These are phyloP conservation scores for Penicillium tannophilum DNA, from an alignment of 495 filamentous ascomycete species.

Conservation along the genomic window DNA sequence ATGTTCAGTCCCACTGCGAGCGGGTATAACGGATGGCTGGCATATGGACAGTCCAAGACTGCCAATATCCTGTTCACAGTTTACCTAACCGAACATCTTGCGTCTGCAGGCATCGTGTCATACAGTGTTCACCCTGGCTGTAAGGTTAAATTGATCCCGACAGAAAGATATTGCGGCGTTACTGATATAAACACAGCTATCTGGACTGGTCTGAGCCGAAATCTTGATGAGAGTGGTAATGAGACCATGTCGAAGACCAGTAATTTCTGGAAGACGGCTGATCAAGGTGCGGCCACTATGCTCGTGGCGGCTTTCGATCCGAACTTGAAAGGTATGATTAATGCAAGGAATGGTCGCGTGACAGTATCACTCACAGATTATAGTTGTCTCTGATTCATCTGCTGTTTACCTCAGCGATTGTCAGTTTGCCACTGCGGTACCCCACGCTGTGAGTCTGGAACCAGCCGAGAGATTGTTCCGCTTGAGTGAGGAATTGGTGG, in stretches of 20 bases:
- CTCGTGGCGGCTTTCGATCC: constrained; percentile 61
- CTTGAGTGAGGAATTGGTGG: constrained; percentile 53
- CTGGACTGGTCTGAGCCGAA: constrained; percentile 22
- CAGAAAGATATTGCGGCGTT: not conserved
- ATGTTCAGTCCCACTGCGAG: constrained; percentile 20
- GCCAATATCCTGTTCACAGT: constrained; percentile 61
- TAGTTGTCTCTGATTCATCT: constrained; percentile 19
- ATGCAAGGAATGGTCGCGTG: constrained; percentile 11
- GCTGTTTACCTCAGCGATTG: constrained; percentile 33
- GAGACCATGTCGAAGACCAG: constrained; percentile 24
- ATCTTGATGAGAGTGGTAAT: constrained; percentile 20
- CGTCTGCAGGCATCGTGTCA: constrained; percentile 20
- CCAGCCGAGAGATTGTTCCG: constrained; percentile 45
- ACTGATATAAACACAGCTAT: constrained; percentile 16
- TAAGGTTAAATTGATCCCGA: constrained; percentile 9
- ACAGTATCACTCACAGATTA: not conserved
- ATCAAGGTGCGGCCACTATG: constrained; percentile 57
- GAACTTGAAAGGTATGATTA: constrained; percentile 34
- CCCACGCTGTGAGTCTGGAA: constrained; percentile 33
- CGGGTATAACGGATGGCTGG: constrained; percentile 34
- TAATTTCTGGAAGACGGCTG: constrained; percentile 42
- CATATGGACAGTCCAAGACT: constrained; percentile 66
- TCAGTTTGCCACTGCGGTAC: constrained; percentile 22
- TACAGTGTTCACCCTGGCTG: constrained; percentile 31
- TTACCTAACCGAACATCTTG: constrained; percentile 18